Evolutionary conservation across 148 eudicot species (phyloP), one percentile per base, ranked within the genome.

Genomic region (Chenopodium formosanum): DNA sequence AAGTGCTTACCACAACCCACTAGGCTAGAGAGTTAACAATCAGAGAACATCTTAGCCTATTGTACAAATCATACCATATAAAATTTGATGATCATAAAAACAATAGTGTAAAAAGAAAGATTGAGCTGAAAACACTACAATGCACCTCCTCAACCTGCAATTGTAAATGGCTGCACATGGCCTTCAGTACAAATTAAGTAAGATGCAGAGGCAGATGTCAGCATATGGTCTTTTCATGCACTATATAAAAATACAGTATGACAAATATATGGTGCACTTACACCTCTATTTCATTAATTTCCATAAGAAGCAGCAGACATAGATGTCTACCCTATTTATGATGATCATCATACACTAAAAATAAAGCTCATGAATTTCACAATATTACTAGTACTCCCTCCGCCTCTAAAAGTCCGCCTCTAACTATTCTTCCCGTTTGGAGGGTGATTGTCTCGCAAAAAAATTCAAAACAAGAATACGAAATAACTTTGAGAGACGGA

Each of bases 111-210:
- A 56, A 40, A 32, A 74, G 67, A 74, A 83, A 68, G 79, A 79
- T 77, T 29, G 44, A 67, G 50, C n/a, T 76, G 63, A 34, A 76
- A 70, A 44, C 78, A 79, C 70, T 17, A 70, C 46, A 80, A 13
- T 17, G 22, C 62, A 56, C 62, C 62, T 79, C 31, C 52, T 74
- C 72, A 79, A 69, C 82, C 3, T 74, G 66, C 48, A 81, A 67
- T 68, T 32, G 79, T 46, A 84, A 83, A 67, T 79, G 82, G 48
- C 47, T 69, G 76, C 86, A 83, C 82, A 79, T 83, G 82, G 78
- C 2, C 25, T 74, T 50, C 64, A 68, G 64, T 70, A 48, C 81
- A 77, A 71, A 25, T 53, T 40, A 71, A 52, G 75, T 71, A 71
- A 74, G 77, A 40, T 66, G 16, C 71, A 63, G 22, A 27, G 10